Evolutionary conservation across 345 rosid genomes (phyloP).

Genomic region (Cardamine resedifolia): DNA sequence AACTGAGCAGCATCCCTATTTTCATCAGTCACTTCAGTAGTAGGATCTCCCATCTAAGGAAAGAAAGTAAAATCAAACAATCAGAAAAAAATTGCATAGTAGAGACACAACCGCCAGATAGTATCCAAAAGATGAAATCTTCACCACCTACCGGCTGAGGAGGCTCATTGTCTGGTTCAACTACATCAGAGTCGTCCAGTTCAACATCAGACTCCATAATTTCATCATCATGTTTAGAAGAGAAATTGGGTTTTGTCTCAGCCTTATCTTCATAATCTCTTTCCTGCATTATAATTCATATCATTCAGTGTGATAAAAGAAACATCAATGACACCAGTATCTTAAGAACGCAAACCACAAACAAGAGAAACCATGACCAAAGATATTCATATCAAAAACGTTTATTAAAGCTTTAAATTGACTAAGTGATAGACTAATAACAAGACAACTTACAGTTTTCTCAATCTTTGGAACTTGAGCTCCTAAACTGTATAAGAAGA

Average conservation of each 20-base stretch:
- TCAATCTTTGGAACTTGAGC: slow-evolving; percentile 59
- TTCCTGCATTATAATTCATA: slow-evolving; percentile 39
- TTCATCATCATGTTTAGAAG: slow-evolving; percentile 47
- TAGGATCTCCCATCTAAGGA: slow-evolving; percentile 70
- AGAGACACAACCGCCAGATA: neutral
- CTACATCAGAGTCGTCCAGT: slow-evolving; percentile 62
- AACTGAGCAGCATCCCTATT: slow-evolving; percentile 65
- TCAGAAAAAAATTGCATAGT: neutral
- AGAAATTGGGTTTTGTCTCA: slow-evolving; percentile 37
- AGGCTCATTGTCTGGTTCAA: slow-evolving; percentile 74
- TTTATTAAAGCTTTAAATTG: neutral
- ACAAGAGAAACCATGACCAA: neutral
- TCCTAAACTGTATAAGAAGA: slow-evolving; percentile 54
- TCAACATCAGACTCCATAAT: slow-evolving; percentile 78
- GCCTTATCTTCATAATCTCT: slow-evolving; percentile 48
- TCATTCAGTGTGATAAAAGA: neutral
- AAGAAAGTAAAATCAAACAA: slow-evolving; percentile 21
- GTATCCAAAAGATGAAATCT: neutral
- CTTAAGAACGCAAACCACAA: neutral
- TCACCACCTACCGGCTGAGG: slow-evolving; percentile 53
- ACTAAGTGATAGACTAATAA: neutral
- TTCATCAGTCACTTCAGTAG: slow-evolving; percentile 68
- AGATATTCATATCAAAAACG: neutral
- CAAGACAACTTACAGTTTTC: slow-evolving; percentile 47
- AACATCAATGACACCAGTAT: neutral